phyloP scores from a whole-genome alignment of 768 basidiomycete genomes.

The Asterophora lycoperdoides region DNA sequence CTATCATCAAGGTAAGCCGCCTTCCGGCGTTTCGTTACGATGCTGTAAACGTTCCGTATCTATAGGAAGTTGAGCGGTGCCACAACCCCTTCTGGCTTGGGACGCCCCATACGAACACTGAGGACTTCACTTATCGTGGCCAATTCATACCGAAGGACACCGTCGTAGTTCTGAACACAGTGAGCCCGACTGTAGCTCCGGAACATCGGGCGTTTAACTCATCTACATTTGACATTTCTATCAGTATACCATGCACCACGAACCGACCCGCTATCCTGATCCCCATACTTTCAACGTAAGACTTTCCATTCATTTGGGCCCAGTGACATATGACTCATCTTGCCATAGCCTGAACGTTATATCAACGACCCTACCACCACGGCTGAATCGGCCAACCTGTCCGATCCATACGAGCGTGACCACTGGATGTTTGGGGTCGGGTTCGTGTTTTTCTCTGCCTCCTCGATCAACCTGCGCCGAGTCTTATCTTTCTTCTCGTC shows the following conservation, averaged over 20 bases:
- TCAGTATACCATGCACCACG: constrained; percentile 35
- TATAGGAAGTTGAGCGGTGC: constrained; percentile 33
- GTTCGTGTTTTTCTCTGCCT: constrained; percentile 21
- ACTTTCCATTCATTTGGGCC: neutral
- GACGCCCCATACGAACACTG: constrained; percentile 34
- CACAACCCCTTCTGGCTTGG: constrained; percentile 37
- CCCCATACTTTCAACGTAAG: constrained; percentile 32
- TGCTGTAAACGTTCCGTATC: constrained; percentile 6
- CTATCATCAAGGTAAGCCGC: constrained; percentile 30
- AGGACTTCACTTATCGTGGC: constrained; percentile 39
- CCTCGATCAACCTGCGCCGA: neutral
- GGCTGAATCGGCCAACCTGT: constrained; percentile 40
- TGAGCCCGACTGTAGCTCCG: constrained; percentile 9
- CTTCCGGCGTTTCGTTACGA: too few species aligned
- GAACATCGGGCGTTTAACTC: neutral
- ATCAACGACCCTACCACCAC: constrained; percentile 32
- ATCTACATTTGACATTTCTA: neutral
- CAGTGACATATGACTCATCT: neutral
- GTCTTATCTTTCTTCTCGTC: neutral
- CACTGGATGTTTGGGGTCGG: constrained; percentile 50
- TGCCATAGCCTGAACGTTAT: constrained; percentile 40
- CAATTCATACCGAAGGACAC: constrained; percentile 38
- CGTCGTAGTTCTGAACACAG: constrained; percentile 36
- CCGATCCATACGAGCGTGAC: constrained; percentile 41
- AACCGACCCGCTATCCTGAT: constrained; percentile 35